Percentiles rank a stretch among this genome's conserved stretches.
Evolutionary conservation across 805 yeast genomes (phyloP).

Genomic region (Candida alai): DNA sequence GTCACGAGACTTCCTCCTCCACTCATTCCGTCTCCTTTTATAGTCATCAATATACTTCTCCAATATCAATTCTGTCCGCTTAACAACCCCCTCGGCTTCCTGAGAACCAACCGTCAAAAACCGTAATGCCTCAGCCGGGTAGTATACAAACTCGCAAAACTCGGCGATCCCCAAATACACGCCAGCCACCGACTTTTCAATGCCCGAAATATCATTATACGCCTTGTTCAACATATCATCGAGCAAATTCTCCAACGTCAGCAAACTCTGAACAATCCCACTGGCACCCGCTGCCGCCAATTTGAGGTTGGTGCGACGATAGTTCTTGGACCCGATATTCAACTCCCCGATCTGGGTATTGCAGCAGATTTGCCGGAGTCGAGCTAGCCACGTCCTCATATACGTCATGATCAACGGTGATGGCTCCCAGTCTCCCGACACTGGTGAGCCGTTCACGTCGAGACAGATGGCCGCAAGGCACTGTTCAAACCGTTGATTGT

Average conservation of each 20-base stretch:
- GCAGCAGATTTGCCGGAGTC: conserved; percentile 76
- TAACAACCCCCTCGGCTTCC: conserved; percentile 22
- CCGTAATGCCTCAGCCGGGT: conserved; percentile 48
- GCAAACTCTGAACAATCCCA: conserved; percentile 25
- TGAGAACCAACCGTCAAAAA: conserved; percentile 41
- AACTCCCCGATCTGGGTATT: conserved; percentile 58
- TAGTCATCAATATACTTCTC: conserved; percentile 13
- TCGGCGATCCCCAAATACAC: conserved; percentile 62
- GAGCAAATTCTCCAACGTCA: conserved; percentile 62
- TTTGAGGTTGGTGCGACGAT: conserved; percentile 16
- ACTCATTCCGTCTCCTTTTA: conserved; percentile 22
- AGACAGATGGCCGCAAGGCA: conserved; percentile 57
- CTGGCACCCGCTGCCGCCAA: conserved; percentile 4
- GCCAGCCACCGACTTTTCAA: conserved; percentile 47
- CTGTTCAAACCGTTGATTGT: conserved; percentile 57
- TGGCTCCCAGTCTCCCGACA: conserved; percentile 46
- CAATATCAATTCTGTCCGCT: conserved; percentile 18
- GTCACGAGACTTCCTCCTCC: conserved; percentile 1
- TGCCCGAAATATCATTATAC: conserved; percentile 41
- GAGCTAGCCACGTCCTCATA: conserved; percentile 68
- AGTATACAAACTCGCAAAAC: conserved; percentile 53
- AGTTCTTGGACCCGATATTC: conserved; percentile 19
- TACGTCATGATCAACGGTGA: conserved; percentile 34
- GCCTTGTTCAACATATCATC: conserved; percentile 59
- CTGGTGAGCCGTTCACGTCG: conserved; percentile 49